phyloP scores from a whole-genome alignment of 2,329 filamentous ascomycete genomes.

The Parastagonospora nodorum region DNA sequence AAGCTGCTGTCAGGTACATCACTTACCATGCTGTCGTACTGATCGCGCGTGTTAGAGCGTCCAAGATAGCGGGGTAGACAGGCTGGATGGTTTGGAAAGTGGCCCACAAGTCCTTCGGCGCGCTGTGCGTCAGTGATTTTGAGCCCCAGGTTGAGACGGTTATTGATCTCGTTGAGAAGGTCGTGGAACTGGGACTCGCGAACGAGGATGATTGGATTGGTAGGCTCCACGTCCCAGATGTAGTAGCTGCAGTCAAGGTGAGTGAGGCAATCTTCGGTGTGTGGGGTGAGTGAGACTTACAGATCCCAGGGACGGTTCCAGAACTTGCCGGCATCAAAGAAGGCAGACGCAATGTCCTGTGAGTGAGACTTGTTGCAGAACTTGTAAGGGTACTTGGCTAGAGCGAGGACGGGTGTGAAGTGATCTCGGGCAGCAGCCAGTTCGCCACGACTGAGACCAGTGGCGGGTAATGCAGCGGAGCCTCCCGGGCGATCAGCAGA shows the following conservation, averaged over 20 bases:
- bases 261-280: constrained; percentile 15
- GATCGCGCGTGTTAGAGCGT: constrained; percentile 55
- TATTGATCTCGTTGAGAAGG: constrained; percentile 70
- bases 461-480: constrained; percentile 16
- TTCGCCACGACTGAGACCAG: constrained; percentile 34
- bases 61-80: constrained; percentile 73
- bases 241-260: constrained; percentile 63
- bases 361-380: constrained; percentile 58
- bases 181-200: constrained; percentile 67
- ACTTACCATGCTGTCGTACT: constrained; percentile 46
- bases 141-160: constrained; percentile 57
- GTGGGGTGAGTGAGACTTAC: constrained; percentile 58
- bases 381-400: constrained; percentile 63
- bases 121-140: constrained; percentile 61
- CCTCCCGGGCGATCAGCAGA: constrained; percentile 6
- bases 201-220: constrained; percentile 69
- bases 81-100: constrained; percentile 64
- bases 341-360: constrained; percentile 57
- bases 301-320: constrained; percentile 73
- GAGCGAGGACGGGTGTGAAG: constrained; percentile 51
- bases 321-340: constrained; percentile 65
- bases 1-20: constrained; percentile 21
- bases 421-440: constrained; percentile 39
- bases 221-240: constrained; percentile 55
- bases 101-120: constrained; percentile 62